phyloP scores from a whole-genome alignment of 139 green algal species.

The Zygnema cylindricum region DNA sequence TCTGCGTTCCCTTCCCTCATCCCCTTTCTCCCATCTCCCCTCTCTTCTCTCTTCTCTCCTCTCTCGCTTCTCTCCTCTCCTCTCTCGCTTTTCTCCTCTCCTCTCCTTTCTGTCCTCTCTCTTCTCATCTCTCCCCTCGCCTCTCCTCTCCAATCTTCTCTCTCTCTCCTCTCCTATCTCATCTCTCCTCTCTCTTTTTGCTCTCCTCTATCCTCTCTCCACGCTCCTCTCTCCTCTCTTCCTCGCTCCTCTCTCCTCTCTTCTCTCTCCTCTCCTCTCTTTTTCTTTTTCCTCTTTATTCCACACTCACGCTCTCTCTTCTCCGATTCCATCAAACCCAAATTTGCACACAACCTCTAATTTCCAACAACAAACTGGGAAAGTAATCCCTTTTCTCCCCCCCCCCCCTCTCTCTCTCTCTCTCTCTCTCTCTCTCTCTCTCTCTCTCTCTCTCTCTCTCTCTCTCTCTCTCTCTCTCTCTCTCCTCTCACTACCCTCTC shows the following conservation, averaged over 20 bases:
- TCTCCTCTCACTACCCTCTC: neutral
- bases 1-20: neutral
- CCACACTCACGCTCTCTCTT: no score
- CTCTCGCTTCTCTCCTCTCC: no score
- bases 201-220: neutral
- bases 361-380: no score
- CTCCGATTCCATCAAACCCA: no score
- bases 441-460: no score
- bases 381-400: neutral
- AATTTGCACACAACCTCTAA: no score
- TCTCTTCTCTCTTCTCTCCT: neutral
- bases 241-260: neutral
- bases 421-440: neutral
- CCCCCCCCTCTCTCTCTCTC: neutral
- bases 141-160: neutral
- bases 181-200: neutral
- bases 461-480: no score
- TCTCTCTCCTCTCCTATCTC: neutral
- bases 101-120: neutral
- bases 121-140: neutral
- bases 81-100: no score
- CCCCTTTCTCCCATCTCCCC: neutral
- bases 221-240: neutral
- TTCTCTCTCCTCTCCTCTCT: neutral
- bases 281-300: neutral